Evolutionary conservation across 176 grass and related monocot species (phyloP).

Genomic region (Echinochloa phyllopogon): DNA sequence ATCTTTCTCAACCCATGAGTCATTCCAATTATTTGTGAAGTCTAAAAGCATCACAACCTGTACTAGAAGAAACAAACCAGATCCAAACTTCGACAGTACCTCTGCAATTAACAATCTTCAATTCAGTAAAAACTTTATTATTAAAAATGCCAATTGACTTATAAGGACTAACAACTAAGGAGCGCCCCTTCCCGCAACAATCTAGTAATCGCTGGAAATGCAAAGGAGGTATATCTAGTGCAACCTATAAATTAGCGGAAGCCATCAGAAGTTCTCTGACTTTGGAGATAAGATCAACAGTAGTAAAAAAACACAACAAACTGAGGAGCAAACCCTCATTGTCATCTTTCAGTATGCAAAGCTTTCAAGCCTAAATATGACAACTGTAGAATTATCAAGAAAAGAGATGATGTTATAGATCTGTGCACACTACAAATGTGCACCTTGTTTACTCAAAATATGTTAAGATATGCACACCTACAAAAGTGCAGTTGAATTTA

Average conservation of each 20-base stretch:
- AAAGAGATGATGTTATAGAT: slow-evolving; percentile 9
- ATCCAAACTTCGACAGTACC: slow-evolving; percentile 92
- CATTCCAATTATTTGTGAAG: slow-evolving; percentile 94
- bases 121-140: not conserved
- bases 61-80: slow-evolving; percentile 95
- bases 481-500: not conserved
- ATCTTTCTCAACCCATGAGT: slow-evolving; percentile 98
- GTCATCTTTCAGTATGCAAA: slow-evolving; percentile 4
- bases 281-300: not conserved
- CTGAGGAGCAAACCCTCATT: not conserved
- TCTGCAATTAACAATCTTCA: slow-evolving; percentile 57
- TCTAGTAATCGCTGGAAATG: not conserved
- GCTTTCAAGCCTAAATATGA: slow-evolving; percentile 21
- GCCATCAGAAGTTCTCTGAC: not conserved
- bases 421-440: slow-evolving; percentile 5
- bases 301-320: not conserved
- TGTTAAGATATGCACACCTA: not conserved
- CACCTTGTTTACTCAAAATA: slow-evolving; percentile 24
- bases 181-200: not conserved
- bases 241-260: slow-evolving; percentile 16
- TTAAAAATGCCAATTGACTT: too few species aligned
- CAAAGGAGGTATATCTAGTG: not conserved
- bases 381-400: slow-evolving; percentile 13
- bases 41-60: slow-evolving; percentile 94
- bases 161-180: not conserved